phyloP scores from a whole-genome alignment of 768 basidiomycete genomes.

The Symmetrospora coprosmae region DNA sequence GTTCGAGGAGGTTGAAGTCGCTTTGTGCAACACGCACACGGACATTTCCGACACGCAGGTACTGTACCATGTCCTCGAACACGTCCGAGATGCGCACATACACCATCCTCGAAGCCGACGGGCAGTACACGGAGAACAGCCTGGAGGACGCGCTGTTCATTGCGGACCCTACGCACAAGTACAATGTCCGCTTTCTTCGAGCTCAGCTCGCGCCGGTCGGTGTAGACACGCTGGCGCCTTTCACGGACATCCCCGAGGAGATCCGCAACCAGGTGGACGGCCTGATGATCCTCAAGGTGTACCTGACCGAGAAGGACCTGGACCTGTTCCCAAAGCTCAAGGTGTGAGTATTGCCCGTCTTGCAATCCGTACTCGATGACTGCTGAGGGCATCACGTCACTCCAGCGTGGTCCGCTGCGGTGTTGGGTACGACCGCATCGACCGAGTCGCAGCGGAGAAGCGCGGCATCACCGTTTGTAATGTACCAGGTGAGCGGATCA shows the following conservation, averaged over 20 bases:
- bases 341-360: slow-evolving; percentile 8
- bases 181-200: slow-evolving; percentile 8
- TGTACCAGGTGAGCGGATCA: slow-evolving; percentile 23
- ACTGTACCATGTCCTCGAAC: too few species aligned
- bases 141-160: slow-evolving; percentile 6
- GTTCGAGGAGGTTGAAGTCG: too few species aligned
- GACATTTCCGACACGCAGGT: too few species aligned
- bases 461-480: slow-evolving; percentile 28
- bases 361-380: background rate
- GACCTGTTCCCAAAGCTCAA: slow-evolving; percentile 27
- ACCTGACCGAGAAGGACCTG: slow-evolving; percentile 16
- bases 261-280: slow-evolving; percentile 22
- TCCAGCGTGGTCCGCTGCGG: slow-evolving; percentile 18
- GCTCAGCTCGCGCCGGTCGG: slow-evolving; percentile 4
- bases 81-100: background rate
- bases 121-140: slow-evolving; percentile 5
- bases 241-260: slow-evolving; percentile 6
- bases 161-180: background rate
- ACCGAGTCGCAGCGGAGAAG: slow-evolving; percentile 23
- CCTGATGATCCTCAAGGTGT: slow-evolving; percentile 24
- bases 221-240: background rate
- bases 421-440: slow-evolving; percentile 29
- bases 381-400: background rate
- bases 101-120: slow-evolving; percentile 22
- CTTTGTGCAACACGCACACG: too few species aligned